Conservation (phyloP, 83 land plant species). For the Larix sibirica region DNA sequence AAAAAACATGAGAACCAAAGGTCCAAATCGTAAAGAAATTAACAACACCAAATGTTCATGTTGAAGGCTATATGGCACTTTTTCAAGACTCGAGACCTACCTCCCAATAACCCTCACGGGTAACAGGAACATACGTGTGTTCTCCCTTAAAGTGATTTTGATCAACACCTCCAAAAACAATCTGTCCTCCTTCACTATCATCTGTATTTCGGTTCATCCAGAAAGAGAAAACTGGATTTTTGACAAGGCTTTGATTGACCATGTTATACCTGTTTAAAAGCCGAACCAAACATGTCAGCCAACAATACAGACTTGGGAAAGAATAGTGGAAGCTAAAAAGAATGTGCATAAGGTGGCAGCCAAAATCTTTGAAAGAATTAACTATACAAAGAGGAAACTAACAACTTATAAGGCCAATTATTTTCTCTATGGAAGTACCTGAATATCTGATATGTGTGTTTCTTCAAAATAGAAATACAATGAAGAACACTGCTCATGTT, state of each 20-base stretch:
- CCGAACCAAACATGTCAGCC: neutral
- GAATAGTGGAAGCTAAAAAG: too few relatives aligned
- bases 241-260: slow-evolving; percentile 73
- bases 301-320: too few relatives aligned
- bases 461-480: neutral
- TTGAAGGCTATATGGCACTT: neutral
- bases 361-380: too few relatives aligned
- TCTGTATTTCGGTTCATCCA: slow-evolving; percentile 82
- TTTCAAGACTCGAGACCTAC: slow-evolving; percentile 22
- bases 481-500: too few relatives aligned
- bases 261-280: slow-evolving; percentile 73
- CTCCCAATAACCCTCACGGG: slow-evolving; percentile 91
- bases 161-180: slow-evolving; percentile 92
- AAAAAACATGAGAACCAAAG: slow-evolving; percentile 3
- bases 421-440: neutral
- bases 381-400: neutral
- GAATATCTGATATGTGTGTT: neutral
- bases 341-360: too few relatives aligned
- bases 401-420: neutral
- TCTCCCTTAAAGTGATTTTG: slow-evolving; percentile 73
- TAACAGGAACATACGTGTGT: slow-evolving; percentile 80
- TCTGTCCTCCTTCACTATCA: slow-evolving; percentile 72
- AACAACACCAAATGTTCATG: neutral
- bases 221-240: slow-evolving; percentile 80
- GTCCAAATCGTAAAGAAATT: neutral